Evolutionary conservation across 148 eudicot species (phyloP), one percentile per base, ranked within the genome.

Genomic region (Persicaria maculosa): DNA sequence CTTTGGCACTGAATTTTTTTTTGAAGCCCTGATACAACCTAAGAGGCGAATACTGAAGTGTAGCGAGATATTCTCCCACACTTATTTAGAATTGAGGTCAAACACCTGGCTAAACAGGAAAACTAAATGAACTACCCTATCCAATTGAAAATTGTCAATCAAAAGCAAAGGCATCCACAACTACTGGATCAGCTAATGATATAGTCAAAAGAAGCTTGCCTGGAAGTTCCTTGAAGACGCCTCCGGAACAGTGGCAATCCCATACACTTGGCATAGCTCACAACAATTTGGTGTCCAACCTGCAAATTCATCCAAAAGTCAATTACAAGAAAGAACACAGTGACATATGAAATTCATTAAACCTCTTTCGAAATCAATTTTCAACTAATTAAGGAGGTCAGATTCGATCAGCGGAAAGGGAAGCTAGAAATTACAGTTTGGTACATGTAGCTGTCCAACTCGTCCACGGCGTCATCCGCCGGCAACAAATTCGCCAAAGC

Each of bases 371-470:
- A 31, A 31, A 57, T 19, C 62, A 57, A 19, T 57, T 57, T 17
- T 57, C 19, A 15, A 54, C 19, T n/a, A 54, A 54, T 7, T 7
- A 7, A 22, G 44, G 40, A 9, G 31, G 31, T 25, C 70, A 65
- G 70, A 43, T 12, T 36, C 19, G 46, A 40, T 15, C 5, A 65
- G 9, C 40, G 15, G 6, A 65, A 65, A 36, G 47, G 70, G 61
- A 69, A 4, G 74, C 11, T 15, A 50, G 40, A 20, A 74, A 87
- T 85, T 85, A 92, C 99, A 72, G 99, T 95, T 81, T 95, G 99
- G 80, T 95, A 95, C 99, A 95, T 95, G 81, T 92, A 95, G 87
- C 99, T 95, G 74, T 95, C 97, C 75, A 95, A 86, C 86, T 95
- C 99, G 72, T 95, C 99, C 46, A 87, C 83, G 1, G 89, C 83